phyloP scores from a whole-genome alignment of 2,329 filamentous ascomycete species.

The Cladosporium sp. region DNA sequence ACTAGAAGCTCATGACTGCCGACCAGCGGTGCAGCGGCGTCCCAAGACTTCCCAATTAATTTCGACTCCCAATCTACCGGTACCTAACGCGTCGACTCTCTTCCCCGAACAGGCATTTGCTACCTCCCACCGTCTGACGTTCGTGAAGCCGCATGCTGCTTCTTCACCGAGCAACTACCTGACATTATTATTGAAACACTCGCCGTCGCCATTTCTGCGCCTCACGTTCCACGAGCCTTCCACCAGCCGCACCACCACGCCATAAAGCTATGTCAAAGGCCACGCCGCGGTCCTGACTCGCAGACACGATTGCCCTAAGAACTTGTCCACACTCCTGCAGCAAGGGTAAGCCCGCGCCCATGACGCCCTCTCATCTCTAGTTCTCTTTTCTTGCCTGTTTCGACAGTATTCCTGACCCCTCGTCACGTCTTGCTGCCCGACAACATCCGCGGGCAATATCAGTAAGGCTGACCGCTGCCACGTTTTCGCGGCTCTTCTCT shows the following conservation, averaged over 20 bases:
- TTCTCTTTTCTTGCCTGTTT: slow-evolving; percentile 1
- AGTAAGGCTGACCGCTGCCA: slow-evolving; percentile 15
- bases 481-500: slow-evolving; percentile 6
- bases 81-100: background rate
- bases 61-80: background rate
- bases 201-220: slow-evolving; percentile 2
- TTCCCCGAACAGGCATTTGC: background rate
- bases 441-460: slow-evolving; percentile 11
- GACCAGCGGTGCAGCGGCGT: background rate
- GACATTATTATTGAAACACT: slow-evolving; percentile 4
- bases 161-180: background rate
- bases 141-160: background rate
- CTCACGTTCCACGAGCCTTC: background rate
- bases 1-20: background rate
- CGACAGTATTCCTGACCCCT: background rate
- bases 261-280: slow-evolving; percentile 2
- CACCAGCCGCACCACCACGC: background rate
- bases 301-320: slow-evolving; percentile 4
- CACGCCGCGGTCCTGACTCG: background rate
- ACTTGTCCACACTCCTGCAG: slow-evolving; percentile 2
- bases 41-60: background rate
- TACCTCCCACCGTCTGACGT: background rate
- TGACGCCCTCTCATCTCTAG: background rate
- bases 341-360: background rate
- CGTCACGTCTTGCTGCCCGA: slow-evolving; percentile 8